phyloP scores from a whole-genome alignment of 176 grass and related monocot species.

The Triticum urartu region DNA sequence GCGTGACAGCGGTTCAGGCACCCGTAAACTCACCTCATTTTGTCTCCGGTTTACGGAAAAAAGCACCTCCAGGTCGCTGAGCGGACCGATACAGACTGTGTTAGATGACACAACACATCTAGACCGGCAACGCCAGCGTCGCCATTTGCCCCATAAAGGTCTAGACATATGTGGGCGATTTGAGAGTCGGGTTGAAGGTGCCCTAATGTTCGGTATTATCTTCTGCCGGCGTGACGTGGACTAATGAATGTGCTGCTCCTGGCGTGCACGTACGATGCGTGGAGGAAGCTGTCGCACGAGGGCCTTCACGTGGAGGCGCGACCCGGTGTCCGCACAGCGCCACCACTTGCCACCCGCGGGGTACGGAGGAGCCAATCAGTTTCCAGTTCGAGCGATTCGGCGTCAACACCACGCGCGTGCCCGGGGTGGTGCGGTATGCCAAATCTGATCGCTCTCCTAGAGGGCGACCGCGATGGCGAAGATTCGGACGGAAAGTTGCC shows the following conservation, averaged over 20 bases:
- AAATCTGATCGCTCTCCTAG: background rate
- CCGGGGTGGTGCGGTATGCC: background rate
- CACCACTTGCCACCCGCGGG: background rate
- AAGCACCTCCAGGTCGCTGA: no score
- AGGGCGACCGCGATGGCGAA: background rate
- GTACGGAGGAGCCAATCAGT: background rate
- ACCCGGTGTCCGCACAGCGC: background rate
- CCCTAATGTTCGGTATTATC: no score
- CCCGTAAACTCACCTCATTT: no score
- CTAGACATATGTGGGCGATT: no score
- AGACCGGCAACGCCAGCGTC: no score
- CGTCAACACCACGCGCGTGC: background rate
- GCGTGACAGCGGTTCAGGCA: no score
- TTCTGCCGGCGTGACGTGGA: background rate
- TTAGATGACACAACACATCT: no score
- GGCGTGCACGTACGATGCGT: background rate
- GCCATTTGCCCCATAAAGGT: no score
- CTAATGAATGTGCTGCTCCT: background rate
- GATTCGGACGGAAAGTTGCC: background rate
- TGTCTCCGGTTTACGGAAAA: no score
- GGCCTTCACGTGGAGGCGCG: constrained; percentile 27
- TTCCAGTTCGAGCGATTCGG: background rate
- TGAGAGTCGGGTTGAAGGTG: no score
- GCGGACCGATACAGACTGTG: no score
- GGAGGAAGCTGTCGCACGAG: constrained; percentile 11